Conservation (phyloP, 305 asterid species). For the Fraxinus floribunda region DNA sequence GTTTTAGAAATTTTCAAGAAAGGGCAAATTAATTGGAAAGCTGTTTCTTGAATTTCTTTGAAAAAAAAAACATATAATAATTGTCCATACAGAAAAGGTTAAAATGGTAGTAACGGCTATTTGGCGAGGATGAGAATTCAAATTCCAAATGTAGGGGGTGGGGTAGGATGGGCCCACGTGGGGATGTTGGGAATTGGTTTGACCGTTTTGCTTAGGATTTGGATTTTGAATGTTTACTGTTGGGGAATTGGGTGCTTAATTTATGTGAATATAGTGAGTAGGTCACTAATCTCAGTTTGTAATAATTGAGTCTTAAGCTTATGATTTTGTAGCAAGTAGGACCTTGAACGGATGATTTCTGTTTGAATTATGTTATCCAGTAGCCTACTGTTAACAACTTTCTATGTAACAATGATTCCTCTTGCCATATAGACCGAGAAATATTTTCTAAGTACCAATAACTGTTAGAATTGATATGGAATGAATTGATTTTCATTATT, state of each 20-base stretch:
- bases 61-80: not conserved
- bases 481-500: no score
- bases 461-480: no score
- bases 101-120: constrained; percentile 2
- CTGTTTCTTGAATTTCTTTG: not conserved
- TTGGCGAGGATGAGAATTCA: constrained; percentile 41
- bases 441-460: not conserved
- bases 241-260: not conserved
- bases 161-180: constrained; percentile 10
- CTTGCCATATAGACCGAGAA: not conserved
- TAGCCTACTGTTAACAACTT: not conserved
- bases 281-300: not conserved
- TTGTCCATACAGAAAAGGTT: not conserved
- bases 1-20: constrained; percentile 31
- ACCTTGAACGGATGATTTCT: not conserved
- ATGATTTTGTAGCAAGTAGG: not conserved
- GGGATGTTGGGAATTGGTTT: not conserved
- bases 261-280: not conserved
- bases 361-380: not conserved
- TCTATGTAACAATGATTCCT: not conserved
- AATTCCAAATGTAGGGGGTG: constrained; percentile 36
- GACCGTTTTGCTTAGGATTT: not conserved
- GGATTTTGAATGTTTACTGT: not conserved
- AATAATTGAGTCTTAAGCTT: not conserved
- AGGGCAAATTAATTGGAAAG: constrained; percentile 12